Evolutionary conservation across 2,329 filamentous ascomycete genomes (phyloP).

Genomic region (Ophiostoma piceae): DNA sequence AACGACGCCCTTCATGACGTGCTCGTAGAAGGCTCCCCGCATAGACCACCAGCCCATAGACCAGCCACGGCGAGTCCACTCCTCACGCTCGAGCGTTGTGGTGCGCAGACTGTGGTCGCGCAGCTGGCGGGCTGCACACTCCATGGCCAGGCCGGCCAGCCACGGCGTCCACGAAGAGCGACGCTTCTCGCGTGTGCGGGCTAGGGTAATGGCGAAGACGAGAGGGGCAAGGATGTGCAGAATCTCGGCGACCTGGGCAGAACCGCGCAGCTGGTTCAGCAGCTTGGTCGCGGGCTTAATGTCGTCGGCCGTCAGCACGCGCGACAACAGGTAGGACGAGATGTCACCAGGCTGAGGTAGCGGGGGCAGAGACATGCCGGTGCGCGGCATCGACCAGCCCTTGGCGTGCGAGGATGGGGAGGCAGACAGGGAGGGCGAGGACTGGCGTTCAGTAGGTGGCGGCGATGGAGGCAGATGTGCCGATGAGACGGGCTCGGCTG

Average conservation of each 20-base stretch:
- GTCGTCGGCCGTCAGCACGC: constrained; percentile 91
- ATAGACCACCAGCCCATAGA: constrained; percentile 92
- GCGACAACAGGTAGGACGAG: constrained; percentile 77
- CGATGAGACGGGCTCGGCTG: not conserved
- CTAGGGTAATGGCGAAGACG: constrained; percentile 77
- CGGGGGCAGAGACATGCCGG: constrained; percentile 75
- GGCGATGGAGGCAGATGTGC: constrained; percentile 22
- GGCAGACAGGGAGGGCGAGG: constrained; percentile 30
- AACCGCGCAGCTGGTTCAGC: constrained; percentile 73
- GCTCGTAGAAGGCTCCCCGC: constrained; percentile 95
- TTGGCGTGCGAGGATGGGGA: constrained; percentile 40
- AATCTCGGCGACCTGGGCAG: constrained; percentile 73
- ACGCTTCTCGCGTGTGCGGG: constrained; percentile 38
- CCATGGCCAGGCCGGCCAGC: constrained; percentile 77
- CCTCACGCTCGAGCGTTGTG: constrained; percentile 82
- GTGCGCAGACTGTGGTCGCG: constrained; percentile 69
- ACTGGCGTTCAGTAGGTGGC: constrained; percentile 26
- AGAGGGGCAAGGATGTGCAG: constrained; percentile 87
- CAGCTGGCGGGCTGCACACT: constrained; percentile 84
- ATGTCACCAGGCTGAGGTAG: constrained; percentile 79
- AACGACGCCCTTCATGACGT: constrained; percentile 73
- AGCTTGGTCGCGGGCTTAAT: constrained; percentile 87
- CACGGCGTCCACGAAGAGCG: constrained; percentile 77
- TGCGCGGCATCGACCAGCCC: constrained; percentile 91
- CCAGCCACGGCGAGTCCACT: constrained; percentile 84